Evolutionary conservation across 257 asterid genomes (phyloP).

Genomic region (Parsonsia alboflavescens): DNA sequence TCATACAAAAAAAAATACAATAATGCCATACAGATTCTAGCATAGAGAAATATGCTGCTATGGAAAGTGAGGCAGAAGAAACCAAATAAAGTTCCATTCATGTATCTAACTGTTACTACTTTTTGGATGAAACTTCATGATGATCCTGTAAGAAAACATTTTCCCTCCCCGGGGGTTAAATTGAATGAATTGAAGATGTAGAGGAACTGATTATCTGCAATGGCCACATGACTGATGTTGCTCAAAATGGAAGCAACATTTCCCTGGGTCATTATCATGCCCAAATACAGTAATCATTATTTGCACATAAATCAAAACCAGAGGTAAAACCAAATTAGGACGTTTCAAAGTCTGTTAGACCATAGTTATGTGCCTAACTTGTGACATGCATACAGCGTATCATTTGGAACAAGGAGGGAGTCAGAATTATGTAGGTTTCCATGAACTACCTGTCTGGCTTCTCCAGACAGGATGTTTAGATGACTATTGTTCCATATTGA

Average conservation of each 20-base stretch:
- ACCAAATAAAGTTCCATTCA: not conserved
- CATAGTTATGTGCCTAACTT: not conserved
- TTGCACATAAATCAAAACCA: not conserved
- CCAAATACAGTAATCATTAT: not conserved
- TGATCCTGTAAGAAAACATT: not conserved
- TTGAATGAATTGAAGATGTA: not conserved
- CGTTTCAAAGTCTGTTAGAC: not conserved
- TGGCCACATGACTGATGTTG: not conserved
- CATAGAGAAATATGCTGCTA: not conserved
- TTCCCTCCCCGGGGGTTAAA: not conserved
- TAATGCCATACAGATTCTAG: not conserved
- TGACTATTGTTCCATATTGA: not conserved
- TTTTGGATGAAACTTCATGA: not conserved
- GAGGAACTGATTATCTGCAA: not conserved
- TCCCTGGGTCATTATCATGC: not conserved
- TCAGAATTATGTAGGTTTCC: not conserved
- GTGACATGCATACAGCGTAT: not conserved
- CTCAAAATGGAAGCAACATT: not conserved
- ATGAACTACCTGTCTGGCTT: not conserved
- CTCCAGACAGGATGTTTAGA: not conserved
- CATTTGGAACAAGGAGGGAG: not conserved
- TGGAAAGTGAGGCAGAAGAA: conserved; percentile 9
- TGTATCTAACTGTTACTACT: not conserved
- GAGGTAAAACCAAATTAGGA: not conserved
- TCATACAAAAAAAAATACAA: not conserved